These are phyloP conservation scores for Aspergillus phoenicis DNA, from an alignment of 2,329 filamentous ascomycete species.

Conservation along the genomic window DNA sequence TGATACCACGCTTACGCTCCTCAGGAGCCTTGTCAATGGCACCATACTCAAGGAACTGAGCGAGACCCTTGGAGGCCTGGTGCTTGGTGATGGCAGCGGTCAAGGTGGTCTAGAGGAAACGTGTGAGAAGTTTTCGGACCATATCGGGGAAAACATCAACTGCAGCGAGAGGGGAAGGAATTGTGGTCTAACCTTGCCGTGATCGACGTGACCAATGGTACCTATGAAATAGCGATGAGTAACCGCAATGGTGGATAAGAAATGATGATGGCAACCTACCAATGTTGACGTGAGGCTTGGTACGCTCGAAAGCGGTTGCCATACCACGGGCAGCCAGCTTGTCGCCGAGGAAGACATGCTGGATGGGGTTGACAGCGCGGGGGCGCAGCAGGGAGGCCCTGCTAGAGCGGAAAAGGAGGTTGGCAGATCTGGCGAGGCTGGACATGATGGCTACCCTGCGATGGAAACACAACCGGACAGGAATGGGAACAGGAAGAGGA, in stretches of 20 bases:
- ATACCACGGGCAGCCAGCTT: conserved; percentile 55
- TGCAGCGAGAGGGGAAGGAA: conserved; percentile 6
- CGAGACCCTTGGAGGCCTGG: conserved; percentile 90
- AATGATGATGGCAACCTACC: conserved; percentile 58
- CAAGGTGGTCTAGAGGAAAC: conserved; percentile 75
- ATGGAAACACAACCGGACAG: conserved; percentile 33
- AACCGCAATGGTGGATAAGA: not conserved
- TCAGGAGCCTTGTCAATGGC: conserved; percentile 98
- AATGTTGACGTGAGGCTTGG: conserved; percentile 98
- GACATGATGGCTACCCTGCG: conserved; percentile 66
- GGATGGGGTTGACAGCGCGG: conserved; percentile 73
- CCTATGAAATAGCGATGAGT: conserved; percentile 52
- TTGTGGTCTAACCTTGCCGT: conserved; percentile 77
- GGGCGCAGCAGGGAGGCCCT: conserved; percentile 71
- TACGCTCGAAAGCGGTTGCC: conserved; percentile 74
- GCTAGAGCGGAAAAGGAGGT: conserved; percentile 80
- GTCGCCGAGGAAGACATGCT: conserved; percentile 55
- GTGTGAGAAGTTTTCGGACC: conserved; percentile 16
- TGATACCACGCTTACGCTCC: conserved; percentile 99
- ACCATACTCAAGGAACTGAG: conserved; percentile 95
- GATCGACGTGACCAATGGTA: conserved; percentile 99
- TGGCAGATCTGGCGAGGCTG: conserved; percentile 73
- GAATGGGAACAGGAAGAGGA: conserved; percentile 28
- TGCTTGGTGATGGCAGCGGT: conserved; percentile 99
- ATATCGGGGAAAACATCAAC: conserved; percentile 6